These are phyloP conservation scores for Aspergillus bridgeri DNA, from an alignment of 495 filamentous ascomycete genomes.

Conservation along the genomic window DNA sequence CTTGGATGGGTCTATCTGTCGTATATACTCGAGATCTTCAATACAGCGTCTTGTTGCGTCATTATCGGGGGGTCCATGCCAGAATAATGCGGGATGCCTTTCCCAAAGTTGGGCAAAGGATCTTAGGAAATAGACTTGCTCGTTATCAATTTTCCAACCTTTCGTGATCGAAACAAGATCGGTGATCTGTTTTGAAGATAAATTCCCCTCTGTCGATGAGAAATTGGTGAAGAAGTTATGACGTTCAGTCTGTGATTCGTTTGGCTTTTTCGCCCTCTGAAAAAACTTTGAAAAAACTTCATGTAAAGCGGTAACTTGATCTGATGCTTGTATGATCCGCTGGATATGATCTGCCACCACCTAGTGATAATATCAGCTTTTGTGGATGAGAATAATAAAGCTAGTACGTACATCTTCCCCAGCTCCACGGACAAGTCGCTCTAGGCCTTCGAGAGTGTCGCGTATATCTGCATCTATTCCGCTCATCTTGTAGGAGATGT, in stretches of 20 bases:
- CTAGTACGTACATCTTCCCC: background rate
- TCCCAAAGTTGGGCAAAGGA: background rate
- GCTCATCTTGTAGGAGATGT: background rate
- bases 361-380: background rate
- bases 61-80: background rate
- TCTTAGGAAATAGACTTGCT: background rate
- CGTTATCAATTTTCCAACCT: background rate
- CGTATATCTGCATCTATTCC: background rate
- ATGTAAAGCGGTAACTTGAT: background rate
- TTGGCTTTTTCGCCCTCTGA: background rate
- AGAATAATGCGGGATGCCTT: background rate
- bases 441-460: background rate
- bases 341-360: background rate
- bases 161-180: too few species aligned
- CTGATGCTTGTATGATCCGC: background rate
- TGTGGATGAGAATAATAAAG: background rate
- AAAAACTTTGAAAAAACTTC: background rate
- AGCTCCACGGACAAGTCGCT: slow-evolving; percentile 2
- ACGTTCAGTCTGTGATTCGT: background rate
- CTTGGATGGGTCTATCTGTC: background rate
- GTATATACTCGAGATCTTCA: slow-evolving; percentile 1
- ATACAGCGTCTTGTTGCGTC: background rate
- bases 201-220: background rate
- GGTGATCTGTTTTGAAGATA: too few species aligned
- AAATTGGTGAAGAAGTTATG: background rate